These are phyloP conservation scores for Penicillium freii DNA, from an alignment of 2,329 filamentous ascomycete genomes.

Conservation along the genomic window DNA sequence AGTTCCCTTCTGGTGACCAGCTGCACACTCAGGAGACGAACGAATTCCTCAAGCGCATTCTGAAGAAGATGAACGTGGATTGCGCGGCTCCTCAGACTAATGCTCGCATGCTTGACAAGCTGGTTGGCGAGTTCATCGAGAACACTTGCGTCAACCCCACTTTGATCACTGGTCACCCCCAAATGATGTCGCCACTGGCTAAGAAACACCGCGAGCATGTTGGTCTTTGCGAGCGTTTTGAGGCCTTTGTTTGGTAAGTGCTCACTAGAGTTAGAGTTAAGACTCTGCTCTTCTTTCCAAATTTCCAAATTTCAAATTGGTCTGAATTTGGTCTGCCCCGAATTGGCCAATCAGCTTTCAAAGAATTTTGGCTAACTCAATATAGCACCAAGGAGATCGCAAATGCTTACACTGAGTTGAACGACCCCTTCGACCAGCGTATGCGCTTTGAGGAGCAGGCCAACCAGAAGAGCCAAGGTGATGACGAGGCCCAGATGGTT, in stretches of 20 bases:
- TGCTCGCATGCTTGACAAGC: slow-evolving; percentile 91
- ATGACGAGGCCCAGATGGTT: slow-evolving; percentile 92
- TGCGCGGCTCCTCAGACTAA: slow-evolving; percentile 90
- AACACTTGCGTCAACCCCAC: slow-evolving; percentile 91
- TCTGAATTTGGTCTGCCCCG: not conserved
- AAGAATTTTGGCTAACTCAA: not conserved
- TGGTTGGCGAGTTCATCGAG: slow-evolving; percentile 93
- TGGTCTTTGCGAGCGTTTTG: slow-evolving; percentile 93
- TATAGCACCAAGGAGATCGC: slow-evolving; percentile 68
- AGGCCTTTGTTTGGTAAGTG: slow-evolving; percentile 82
- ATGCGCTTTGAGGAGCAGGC: slow-evolving; percentile 93
- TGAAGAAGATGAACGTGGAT: slow-evolving; percentile 87
- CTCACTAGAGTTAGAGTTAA: too few species aligned
- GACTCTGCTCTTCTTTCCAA: too few species aligned
- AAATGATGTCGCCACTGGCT: slow-evolving; percentile 92
- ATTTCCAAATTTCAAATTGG: not conserved
- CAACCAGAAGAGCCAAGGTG: slow-evolving; percentile 90
- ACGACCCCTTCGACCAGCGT: slow-evolving; percentile 93
- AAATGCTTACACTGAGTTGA: slow-evolving; percentile 97
- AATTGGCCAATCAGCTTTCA: not conserved
- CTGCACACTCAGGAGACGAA: slow-evolving; percentile 88
- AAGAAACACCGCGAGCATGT: slow-evolving; percentile 79
- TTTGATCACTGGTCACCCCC: slow-evolving; percentile 79
- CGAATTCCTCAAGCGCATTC: slow-evolving; percentile 76
- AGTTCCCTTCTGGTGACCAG: slow-evolving; percentile 85